Base-by-base conservation (phyloP, 2,329 filamentous ascomycete genomes). In the Gremmenia infestans region DNA sequence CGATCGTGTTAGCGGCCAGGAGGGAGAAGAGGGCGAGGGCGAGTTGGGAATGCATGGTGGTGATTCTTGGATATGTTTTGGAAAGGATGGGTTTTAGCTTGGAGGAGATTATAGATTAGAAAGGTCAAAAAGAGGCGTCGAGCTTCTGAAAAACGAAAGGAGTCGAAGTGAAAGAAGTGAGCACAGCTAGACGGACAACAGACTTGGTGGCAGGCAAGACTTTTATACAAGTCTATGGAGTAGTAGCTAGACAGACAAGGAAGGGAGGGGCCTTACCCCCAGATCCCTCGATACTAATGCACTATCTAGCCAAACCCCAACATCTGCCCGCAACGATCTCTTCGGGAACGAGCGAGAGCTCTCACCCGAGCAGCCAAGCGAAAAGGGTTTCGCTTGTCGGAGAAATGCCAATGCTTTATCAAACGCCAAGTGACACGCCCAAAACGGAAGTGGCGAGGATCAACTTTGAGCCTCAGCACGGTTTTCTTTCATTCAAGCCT, bases 11-110 rank as follows among this genome's bases (percentile, higher is more conserved):
- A 28, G 67, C 63, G 22, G 67, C 58, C 11, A 74, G 56, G 23
- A 73, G 53, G 37, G 67, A 67, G 45, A 71, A 52, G 45, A 68
- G 52, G 52, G 71, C 52, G 53, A 71, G 56, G 54, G 69, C 63
- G 28, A 32, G 9, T 48, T 64, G 68, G 57, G 63, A 54, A 49
- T 62, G 62, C 66, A 68, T 64, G 39, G 9, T 46, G 37, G 47
- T 46, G 37, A 42, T 32, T 48, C 45, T 60, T 60, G 43, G 43
- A 35, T 48, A 25, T 48, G 62, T 57, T 59, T 51, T 17, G 17
- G 35, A 53, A 51, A 45, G 15, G 52, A 54, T 48, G 28, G 19
- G 49, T 45, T 8, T 32, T 53, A 45, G 39, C 53, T 43, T 46
- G 40, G 50, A 63, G 57, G 54, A 50, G 48, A 60, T 58, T 62